Base-by-base conservation (phyloP, 805 yeast species). In the Spathaspora sp. region DNA sequence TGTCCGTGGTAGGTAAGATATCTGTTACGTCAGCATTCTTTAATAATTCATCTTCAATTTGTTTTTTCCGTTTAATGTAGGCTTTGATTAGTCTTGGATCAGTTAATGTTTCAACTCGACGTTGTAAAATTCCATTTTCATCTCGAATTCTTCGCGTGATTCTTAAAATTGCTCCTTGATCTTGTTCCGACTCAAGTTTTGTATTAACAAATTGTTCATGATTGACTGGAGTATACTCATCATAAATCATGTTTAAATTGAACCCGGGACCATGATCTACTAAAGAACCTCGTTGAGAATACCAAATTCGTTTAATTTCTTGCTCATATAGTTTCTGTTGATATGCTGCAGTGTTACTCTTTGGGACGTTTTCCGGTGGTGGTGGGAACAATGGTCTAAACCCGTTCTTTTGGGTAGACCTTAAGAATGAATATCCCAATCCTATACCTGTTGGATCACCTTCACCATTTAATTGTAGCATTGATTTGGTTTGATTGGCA, bases 381-480 rank as follows among this genome's bases (percentile, higher is more conserved):
- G 68, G 70, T 1, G 71, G 65, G 47, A 70, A 62, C 12, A 69
- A 57, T 5, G 78, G 78, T 42, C 63, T 59, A 67, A 93, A 93
- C 1, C 97, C 96, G 62, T 96, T 97, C 67, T 93, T 94, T 89
- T 93, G 96, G 0, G 97, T 89, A 0, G 97, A 88, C 57, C 92
- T 80, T 59, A 92, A 75, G 57, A 93, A 87, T 9, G 97, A 89
- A 57, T 88, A 88, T 0, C 93, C 96, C 57, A 89, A 87, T 2
- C 96, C 94, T 56, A 88, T 82, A 20, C 96, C 96, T 0, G 96
- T 84, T 1, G 97, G 96, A 66, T 94, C 98, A 47, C 98, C 98
- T 49, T 86, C 92, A 12, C 97, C 97, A 63, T 89, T 89, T 23
- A 94, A 80, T 63, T 91, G 97, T 43, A 94, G 77, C 97, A 94